phyloP scores from a whole-genome alignment of 306 rosid genomes.

The Arachis stenosperma region DNA sequence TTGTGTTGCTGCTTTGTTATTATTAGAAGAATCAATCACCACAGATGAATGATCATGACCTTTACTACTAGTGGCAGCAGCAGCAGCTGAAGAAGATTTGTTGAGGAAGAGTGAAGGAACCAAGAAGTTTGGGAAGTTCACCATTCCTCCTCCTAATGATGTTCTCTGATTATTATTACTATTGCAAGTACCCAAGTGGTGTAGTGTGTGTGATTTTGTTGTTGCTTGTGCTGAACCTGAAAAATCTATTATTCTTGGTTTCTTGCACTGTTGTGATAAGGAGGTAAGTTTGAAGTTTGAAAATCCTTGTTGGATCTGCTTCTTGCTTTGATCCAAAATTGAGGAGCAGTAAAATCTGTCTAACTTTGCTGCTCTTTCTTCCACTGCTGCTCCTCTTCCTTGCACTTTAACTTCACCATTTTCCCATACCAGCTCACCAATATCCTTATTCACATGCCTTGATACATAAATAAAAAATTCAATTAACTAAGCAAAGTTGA shows the following conservation, averaged over 20 bases:
- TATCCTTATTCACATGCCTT: constrained; percentile 29
- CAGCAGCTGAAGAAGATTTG: constrained; percentile 13
- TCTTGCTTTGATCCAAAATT: constrained; percentile 2
- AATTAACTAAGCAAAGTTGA: too few relatives aligned
- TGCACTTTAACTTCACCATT: constrained; percentile 39
- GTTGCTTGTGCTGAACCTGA: background rate
- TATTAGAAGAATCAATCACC: constrained; percentile 29
- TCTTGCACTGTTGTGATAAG: constrained; percentile 21
- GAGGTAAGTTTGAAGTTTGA: constrained; percentile 20
- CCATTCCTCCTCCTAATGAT: constrained; percentile 1
- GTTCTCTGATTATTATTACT: background rate
- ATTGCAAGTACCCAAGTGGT: constrained; percentile 26
- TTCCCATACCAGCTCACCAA: constrained; percentile 50
- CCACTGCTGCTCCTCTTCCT: constrained; percentile 25
- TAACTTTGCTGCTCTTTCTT: constrained; percentile 26
- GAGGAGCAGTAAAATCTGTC: constrained; percentile 5
- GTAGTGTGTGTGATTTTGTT: constrained; percentile 13
- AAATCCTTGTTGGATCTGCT: constrained; percentile 4
- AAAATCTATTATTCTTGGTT: constrained; percentile 30
- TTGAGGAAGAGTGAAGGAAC: constrained; percentile 38
- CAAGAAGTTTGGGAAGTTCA: constrained; percentile 46
- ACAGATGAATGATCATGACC: background rate
- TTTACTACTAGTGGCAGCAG: background rate
- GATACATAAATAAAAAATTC: too few relatives aligned
- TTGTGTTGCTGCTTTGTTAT: constrained; percentile 13